Conservation (phyloP, 2,329 filamentous ascomycete genomes). For the Waltergamsia citrina region DNA sequence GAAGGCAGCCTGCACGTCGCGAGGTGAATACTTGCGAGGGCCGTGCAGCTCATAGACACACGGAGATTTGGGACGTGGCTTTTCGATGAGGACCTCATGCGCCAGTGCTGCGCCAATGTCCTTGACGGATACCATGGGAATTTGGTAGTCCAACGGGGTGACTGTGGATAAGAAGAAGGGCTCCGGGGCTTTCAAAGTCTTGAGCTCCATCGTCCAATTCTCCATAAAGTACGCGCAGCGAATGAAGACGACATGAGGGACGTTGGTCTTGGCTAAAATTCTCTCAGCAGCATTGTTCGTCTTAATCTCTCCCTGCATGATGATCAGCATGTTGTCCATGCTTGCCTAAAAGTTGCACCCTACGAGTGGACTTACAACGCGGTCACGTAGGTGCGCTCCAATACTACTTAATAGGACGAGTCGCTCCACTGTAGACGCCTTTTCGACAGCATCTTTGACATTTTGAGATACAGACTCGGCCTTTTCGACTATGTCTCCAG, state of each 20-base stretch:
- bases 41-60: constrained; percentile 21
- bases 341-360: too few relatives aligned
- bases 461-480: constrained; percentile 12
- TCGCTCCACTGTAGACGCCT: constrained; percentile 10
- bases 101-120: constrained; percentile 11
- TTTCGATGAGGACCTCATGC: neutral
- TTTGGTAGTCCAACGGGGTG: constrained; percentile 18
- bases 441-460: constrained; percentile 9
- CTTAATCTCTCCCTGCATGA: constrained; percentile 22
- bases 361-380: constrained; percentile 8
- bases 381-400: constrained; percentile 13
- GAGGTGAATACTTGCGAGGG: constrained; percentile 15
- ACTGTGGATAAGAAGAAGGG: constrained; percentile 23
- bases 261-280: constrained; percentile 7
- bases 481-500: constrained; percentile 11
- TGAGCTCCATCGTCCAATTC: constrained; percentile 20
- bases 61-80: constrained; percentile 8
- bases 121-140: constrained; percentile 19
- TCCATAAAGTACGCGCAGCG: constrained; percentile 27
- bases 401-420: constrained; percentile 12
- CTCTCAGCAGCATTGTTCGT: constrained; percentile 23
- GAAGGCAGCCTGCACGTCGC: constrained; percentile 18
- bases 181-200: constrained; percentile 13
- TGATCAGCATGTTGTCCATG: neutral
- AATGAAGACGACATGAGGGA: constrained; percentile 17